Evolutionary conservation across 352 stramenopile genomes (phyloP).

Genomic region (Halophytophthora batemanensis): DNA sequence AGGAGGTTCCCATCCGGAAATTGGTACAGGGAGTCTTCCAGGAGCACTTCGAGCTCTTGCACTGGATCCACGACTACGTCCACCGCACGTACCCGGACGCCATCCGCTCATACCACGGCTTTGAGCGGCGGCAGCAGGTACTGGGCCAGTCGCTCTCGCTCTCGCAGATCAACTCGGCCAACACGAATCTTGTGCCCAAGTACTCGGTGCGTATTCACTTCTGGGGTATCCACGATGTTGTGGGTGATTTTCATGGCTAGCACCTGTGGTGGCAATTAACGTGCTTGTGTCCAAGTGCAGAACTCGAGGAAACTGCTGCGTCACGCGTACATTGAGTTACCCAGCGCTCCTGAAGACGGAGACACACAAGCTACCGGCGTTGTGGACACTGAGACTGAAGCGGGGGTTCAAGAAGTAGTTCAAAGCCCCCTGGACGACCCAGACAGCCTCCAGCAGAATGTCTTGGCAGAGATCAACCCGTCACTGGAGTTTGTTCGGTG

Average conservation of each 20-base stretch:
- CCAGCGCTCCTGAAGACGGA: constrained; percentile 1
- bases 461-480: constrained; percentile 6
- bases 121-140: constrained; percentile 50
- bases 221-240: neutral
- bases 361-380: constrained; percentile 1
- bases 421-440: neutral
- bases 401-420: neutral
- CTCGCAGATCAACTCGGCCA: constrained; percentile 27
- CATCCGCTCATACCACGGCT: constrained; percentile 49
- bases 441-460: no score
- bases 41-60: constrained; percentile 80
- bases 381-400: neutral
- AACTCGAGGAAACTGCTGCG: constrained; percentile 32
- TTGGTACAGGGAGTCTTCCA: constrained; percentile 70
- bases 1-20: constrained; percentile 71
- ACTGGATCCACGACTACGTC: constrained; percentile 82
- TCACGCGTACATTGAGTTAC: constrained; percentile 13
- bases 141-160: constrained; percentile 29
- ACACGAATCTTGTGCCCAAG: constrained; percentile 64
- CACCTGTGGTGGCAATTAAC: neutral
- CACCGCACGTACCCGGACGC: constrained; percentile 64
- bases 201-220: constrained; percentile 33
- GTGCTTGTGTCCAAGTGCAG: constrained; percentile 7
- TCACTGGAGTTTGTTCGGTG: constrained; percentile 33
- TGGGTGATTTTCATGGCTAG: no score